A percentile compares a stretch with the other conserved stretches of the same genome.
Evolutionary conservation across 495 filamentous ascomycete genomes (phyloP).

Genomic region (Podospora sp.): DNA sequence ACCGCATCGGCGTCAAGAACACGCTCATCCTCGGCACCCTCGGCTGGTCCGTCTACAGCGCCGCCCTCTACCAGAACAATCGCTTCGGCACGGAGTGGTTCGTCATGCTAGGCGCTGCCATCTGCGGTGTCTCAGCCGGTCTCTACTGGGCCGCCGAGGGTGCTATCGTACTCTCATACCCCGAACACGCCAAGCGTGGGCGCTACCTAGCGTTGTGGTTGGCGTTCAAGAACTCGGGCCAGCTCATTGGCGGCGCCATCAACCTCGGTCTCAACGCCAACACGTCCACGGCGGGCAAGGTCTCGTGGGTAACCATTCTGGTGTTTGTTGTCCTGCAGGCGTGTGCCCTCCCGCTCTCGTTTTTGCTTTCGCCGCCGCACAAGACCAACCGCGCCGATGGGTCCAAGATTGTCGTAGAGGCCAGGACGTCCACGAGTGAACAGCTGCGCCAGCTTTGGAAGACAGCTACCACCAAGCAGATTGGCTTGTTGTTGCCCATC

Average conservation of each 20-base stretch:
- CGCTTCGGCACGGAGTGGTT: conserved; percentile 66
- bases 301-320: conserved; percentile 62
- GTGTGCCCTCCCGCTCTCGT: background rate
- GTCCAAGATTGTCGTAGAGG: conserved; percentile 30
- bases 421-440: conserved; percentile 34
- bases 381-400: conserved; percentile 25
- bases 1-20: conserved; percentile 64
- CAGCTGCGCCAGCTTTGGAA: conserved; percentile 24
- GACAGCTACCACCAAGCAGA: conserved; percentile 27
- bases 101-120: conserved; percentile 62
- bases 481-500: conserved; percentile 33
- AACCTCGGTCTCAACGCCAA: conserved; percentile 61
- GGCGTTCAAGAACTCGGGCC: conserved; percentile 60
- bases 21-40: conserved; percentile 66
- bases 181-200: conserved; percentile 64
- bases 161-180: conserved; percentile 66
- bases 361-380: background rate
- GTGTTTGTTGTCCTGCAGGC: conserved; percentile 66
- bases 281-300: conserved; percentile 56
- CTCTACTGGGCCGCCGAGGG: conserved; percentile 71
- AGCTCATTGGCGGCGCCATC: conserved; percentile 66
- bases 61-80: conserved; percentile 68
- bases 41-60: conserved; percentile 67
- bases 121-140: conserved; percentile 66
- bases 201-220: conserved; percentile 65